Percentiles rank a stretch among this genome's conserved stretches.
Conservation (phyloP, 2,329 filamentous ascomycete species). For the Dothistroma pini region DNA sequence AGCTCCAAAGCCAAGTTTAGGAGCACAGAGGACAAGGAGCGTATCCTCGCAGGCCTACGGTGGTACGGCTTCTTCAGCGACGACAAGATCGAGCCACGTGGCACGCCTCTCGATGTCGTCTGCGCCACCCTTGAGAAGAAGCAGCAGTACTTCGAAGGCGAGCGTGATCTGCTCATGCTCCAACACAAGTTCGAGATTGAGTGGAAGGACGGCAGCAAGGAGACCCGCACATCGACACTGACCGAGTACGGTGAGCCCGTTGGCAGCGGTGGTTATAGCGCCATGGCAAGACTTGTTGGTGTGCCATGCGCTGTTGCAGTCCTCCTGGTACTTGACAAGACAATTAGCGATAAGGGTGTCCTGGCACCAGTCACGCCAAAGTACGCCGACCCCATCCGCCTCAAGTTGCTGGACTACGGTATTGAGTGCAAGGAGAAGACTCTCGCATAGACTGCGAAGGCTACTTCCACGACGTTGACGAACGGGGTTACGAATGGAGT, state of each 20-base stretch:
- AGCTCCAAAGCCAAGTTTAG: slow-evolving; percentile 70
- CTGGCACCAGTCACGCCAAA: slow-evolving; percentile 72
- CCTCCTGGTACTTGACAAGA: slow-evolving; percentile 36
- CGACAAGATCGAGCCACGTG: slow-evolving; percentile 64
- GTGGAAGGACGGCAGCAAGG: slow-evolving; percentile 70
- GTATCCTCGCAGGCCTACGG: slow-evolving; percentile 66
- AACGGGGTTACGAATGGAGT: not conserved
- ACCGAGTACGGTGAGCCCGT: slow-evolving; percentile 75
- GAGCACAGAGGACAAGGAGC: slow-evolving; percentile 63
- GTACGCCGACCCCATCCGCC: slow-evolving; percentile 69
- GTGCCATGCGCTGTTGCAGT: slow-evolving; percentile 72
- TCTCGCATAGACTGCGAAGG: slow-evolving; percentile 21
- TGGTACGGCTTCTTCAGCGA: slow-evolving; percentile 70
- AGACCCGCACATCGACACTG: slow-evolving; percentile 77
- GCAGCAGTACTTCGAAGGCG: slow-evolving; percentile 79
- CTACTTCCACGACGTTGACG: not conserved
- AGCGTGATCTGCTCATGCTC: slow-evolving; percentile 78
- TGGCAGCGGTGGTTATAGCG: slow-evolving; percentile 60
- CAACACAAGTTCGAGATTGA: slow-evolving; percentile 84
- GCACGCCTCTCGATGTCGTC: slow-evolving; percentile 84
- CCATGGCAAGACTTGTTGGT: slow-evolving; percentile 81
- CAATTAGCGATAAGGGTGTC: slow-evolving; percentile 46
- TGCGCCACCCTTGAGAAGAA: slow-evolving; percentile 86
- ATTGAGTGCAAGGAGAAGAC: slow-evolving; percentile 71
- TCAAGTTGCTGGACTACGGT: slow-evolving; percentile 73